phyloP scores from a whole-genome alignment of 2,329 filamentous ascomycete species.

The Tolypocladium nubicola region DNA sequence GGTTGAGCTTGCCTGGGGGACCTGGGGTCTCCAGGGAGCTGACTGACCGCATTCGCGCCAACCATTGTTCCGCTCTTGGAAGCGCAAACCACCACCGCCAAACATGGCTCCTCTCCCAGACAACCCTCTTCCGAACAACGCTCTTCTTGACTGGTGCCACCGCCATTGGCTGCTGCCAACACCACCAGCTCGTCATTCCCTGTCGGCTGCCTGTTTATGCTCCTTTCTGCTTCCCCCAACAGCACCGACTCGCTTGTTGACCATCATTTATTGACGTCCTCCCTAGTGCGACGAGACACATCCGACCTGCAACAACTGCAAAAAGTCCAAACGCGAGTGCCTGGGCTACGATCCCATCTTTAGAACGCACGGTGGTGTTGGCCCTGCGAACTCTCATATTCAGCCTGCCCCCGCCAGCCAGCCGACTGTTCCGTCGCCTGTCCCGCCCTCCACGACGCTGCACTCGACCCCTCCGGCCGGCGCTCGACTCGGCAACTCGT shows the following conservation, averaged over 20 bases:
- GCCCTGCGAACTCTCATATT: conserved; percentile 57
- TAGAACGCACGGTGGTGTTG: conserved; percentile 57
- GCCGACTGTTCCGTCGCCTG: conserved; percentile 22
- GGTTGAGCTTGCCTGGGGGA: not conserved
- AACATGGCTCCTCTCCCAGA: not conserved
- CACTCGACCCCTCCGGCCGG: conserved; percentile 12
- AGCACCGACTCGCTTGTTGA: conserved; percentile 4
- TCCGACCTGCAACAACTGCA: conserved; percentile 82
- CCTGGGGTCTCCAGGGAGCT: not conserved
- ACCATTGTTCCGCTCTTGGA: not conserved
- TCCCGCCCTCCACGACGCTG: conserved; percentile 9
- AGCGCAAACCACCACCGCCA: not conserved
- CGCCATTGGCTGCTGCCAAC: not conserved
- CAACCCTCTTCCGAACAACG: not conserved
- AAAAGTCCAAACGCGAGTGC: conserved; percentile 81
- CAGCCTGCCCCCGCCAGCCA: conserved; percentile 21
- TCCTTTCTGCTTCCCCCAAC: not conserved
- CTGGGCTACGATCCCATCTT: conserved; percentile 82
- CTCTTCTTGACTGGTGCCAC: not conserved
- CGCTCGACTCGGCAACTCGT: conserved; percentile 25
- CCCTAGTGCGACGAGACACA: conserved; percentile 89
- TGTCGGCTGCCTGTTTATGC: not conserved
- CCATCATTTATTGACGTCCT: conserved; percentile 13
- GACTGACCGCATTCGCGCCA: not conserved
- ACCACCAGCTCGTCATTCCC: not conserved